These are phyloP conservation scores for Adansonia rubrostipa DNA, from an alignment of 441 rosid species.

Conservation along the genomic window DNA sequence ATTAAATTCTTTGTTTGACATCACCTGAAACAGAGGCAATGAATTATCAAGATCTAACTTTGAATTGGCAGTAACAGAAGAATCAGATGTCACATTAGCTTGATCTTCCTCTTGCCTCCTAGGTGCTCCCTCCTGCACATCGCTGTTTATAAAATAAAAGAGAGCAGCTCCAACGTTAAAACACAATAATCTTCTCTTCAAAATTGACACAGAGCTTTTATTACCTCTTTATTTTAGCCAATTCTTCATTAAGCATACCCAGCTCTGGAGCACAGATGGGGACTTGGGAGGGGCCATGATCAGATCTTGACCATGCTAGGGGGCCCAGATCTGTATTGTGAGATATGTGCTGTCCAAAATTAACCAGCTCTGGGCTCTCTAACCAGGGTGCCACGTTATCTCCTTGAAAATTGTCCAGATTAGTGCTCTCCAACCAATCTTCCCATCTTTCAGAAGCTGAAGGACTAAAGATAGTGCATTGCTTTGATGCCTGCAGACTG, in stretches of 20 bases:
- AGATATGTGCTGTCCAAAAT: constrained; percentile 42
- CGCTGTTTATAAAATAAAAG: constrained; percentile 50
- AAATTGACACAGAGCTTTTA: constrained; percentile 22
- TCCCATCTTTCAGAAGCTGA: constrained; percentile 73
- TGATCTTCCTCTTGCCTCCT: constrained; percentile 55
- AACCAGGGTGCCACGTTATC: constrained; percentile 65
- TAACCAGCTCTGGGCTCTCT: constrained; percentile 47
- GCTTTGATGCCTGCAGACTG: constrained; percentile 58
- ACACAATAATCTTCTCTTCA: background rate
- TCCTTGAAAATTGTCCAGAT: constrained; percentile 60
- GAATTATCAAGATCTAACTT: constrained; percentile 60
- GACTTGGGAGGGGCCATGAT: constrained; percentile 44
- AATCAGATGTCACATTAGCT: constrained; percentile 65
- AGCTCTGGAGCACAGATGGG: constrained; percentile 49
- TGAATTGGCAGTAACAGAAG: constrained; percentile 56
- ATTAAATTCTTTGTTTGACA: background rate
- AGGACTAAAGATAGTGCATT: constrained; percentile 53
- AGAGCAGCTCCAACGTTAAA: constrained; percentile 12
- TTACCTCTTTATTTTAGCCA: constrained; percentile 72
- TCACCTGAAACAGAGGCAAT: constrained; percentile 64
- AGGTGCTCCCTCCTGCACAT: constrained; percentile 51
- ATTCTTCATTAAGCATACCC: constrained; percentile 56
- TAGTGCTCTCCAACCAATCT: constrained; percentile 68
- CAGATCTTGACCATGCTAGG: constrained; percentile 48
- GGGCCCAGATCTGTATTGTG: constrained; percentile 44